Evolutionary conservation across 1,284 basidiomycete genomes (phyloP), one percentile per base, ranked within the genome.

Genomic region (Cystobasidiaceae sp.): DNA sequence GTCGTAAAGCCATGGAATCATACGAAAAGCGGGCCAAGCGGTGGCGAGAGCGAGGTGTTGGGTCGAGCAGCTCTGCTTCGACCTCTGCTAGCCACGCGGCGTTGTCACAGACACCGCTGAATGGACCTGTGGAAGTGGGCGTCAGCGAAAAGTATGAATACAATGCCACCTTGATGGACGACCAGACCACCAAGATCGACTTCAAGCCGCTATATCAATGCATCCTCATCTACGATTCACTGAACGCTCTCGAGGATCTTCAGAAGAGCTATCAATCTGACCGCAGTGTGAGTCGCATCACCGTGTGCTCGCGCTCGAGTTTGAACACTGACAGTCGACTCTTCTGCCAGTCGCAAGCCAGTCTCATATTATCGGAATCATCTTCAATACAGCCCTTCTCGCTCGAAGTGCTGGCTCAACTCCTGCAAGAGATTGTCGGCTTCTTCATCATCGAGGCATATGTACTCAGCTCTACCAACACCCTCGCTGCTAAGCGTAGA

Each of bases 381-480:
- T 70, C 82, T 84, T 21, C 78, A 87, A 60, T 83, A 82, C 37
- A 66, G 77, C 34, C 71, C 71, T 34, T 78, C 77, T n/a, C 77
- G 86, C 30, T 78, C 79, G 11, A 82, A 4, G 76, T 75, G 3
- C 75, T 82, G 5, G 77, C 78, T 0, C 67, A 83, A 25, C 80
- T 96, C 19, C 87, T 90, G 41, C 87, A 97, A 77, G 90, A 97
- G 77, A 90, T 97, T 68, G 89, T 93, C n/a, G 96, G 96, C 0
- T 99, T 97, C 79, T 98, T 99, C 79, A 91, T 98, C 66, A 88
- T 98, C 69, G 96, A 99, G 77, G 86, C 85, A 4, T 88, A 97
- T 74, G 93, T 99, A 0, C 82, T 97, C 4, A 84, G 87, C 70
- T 92, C 91, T 0, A 91, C 92, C 6, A 78, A 78, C 3, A 75